A percentile compares a stretch with the other conserved stretches of the same genome.
Conservation (phyloP, 179 eudicot genomes). For the Silene noctiflora region DNA sequence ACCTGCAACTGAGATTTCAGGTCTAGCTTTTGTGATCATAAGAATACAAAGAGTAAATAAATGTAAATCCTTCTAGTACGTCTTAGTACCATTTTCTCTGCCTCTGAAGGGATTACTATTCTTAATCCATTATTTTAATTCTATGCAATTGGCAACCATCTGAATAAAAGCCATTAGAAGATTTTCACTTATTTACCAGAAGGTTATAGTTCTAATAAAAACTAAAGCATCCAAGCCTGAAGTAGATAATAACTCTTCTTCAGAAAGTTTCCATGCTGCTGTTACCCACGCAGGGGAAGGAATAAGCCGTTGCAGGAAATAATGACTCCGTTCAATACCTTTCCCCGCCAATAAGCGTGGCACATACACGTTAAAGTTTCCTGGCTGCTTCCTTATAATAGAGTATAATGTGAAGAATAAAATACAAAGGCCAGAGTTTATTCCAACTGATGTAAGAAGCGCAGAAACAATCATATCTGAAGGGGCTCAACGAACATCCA, state of each 20-base stretch:
- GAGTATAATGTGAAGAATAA: conserved; percentile 63
- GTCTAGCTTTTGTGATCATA: background rate
- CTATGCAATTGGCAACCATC: background rate
- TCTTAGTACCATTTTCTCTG: background rate
- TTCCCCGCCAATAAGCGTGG: conserved; percentile 52
- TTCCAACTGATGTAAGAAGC: conserved; percentile 76
- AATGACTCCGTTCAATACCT: conserved; percentile 17
- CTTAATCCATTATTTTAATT: background rate
- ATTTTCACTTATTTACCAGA: conserved; percentile 43
- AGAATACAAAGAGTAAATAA: background rate
- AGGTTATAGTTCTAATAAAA: conserved; percentile 52
- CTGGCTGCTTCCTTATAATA: conserved; percentile 64
- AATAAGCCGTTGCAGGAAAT: conserved; percentile 43
- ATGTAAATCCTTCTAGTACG: background rate
- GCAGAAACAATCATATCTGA: conserved; percentile 58
- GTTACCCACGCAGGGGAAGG: conserved; percentile 72
- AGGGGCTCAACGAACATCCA: conserved; percentile 22
- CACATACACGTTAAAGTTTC: conserved; percentile 49
- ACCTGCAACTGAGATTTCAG: background rate
- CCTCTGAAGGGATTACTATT: background rate
- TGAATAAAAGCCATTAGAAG: conserved; percentile 1
- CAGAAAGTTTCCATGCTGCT: conserved; percentile 61
- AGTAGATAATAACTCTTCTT: conserved; percentile 58
- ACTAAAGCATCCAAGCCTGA: conserved; percentile 84
- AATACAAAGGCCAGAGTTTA: conserved; percentile 56